Base-by-base conservation (phyloP, 1,284 basidiomycete species). In the Ganoderma resinaceum region DNA sequence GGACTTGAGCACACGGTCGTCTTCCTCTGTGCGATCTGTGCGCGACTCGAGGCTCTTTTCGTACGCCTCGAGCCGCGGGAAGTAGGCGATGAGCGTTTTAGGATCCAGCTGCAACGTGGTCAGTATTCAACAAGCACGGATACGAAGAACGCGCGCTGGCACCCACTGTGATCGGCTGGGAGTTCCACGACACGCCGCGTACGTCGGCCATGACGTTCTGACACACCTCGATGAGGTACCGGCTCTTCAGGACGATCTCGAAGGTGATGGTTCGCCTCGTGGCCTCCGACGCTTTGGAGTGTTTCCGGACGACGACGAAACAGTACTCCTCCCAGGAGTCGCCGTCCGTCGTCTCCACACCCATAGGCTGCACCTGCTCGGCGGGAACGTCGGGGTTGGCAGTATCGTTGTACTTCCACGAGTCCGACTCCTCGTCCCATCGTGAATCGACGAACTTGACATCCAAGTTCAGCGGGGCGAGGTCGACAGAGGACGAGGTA, bases 121-220 rank as follows among this genome's bases (percentile, higher is more conserved):
- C 12, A 46, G 38, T 35, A 33, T 52, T 52, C 3, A 53, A 33
- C 26, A 43, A 33, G n/a, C 20, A 18, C 73, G 14, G 49, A 23
- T 31, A 60, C 9, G 29, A 46, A 2, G 33, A 31, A 42, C 2
- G n/a, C 9, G 43, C n/a, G 60, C 75, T 16, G 38, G 43, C 18
- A 62, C 75, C 14, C 68, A 86, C 87, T 79, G 84, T 82, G 8
- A 88, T 78, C 6, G 86, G 85, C 31, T 87, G 83, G 4, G 82
- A 75, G 61, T 85, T 83, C 87, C 87, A 89, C 3, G 87, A 87
- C n/a, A 88, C 76, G 18, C 86, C 86, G 12, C 84, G 84, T 79
- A 84, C 83, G 0, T 82, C 79, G 66, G 81, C 76, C 67, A 89
- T 85, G 42, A 88, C 84, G 62, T 86, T 83, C 71, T 85, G 83